Evolutionary conservation across 2,329 filamentous ascomycete genomes (phyloP), one percentile per base, ranked within the genome.

Genomic region (Lojkania enalia): DNA sequence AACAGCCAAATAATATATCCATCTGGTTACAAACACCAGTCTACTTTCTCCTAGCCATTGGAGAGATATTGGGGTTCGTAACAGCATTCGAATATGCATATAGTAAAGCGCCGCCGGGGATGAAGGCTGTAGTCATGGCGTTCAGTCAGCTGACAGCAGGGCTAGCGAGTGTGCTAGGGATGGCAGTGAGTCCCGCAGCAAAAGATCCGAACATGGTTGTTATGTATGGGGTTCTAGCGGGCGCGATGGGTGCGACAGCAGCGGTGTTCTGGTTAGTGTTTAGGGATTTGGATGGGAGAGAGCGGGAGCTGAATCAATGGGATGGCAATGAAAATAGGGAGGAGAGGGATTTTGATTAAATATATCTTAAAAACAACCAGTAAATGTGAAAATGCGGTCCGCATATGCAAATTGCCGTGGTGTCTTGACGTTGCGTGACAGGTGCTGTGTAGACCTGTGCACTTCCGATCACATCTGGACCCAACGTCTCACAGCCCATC

Each of bases 81-180:
- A 71, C 72, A 0, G 58, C 61, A 2, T 64, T 58, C 18, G 71
- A 75, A 46, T 74, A 70, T 43, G 60, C 67, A 0, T 76, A 73
- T 47, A 58, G 52, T 31, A 55, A 71, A 21, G 67, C 73, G 0
- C 73, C 73, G 1, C 57, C 59, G 11, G 59, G 63, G 9, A 74
- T 74, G 67, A 63, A 57, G 43, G 48, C 49, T 15, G 42, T 64
- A 12, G 55, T 68, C 12, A 58, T 65, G 42, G 61, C 64, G 3
- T 42, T 67, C 15, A 45, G 46, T 25, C 55, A 58, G 31, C 38
- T 63, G 16, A 61, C 52, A 6, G 61, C 55, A 4, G 52, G 52
- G 15, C 20, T 61, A 9, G 62, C 53, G 3, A 55, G 52, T 30
- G 52, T 49, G 3, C 35, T 66, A n/a, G 60, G 60, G 3, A 57